These are phyloP conservation scores for Xylaria castorea DNA, from an alignment of 495 filamentous ascomycete genomes.

Conservation along the genomic window DNA sequence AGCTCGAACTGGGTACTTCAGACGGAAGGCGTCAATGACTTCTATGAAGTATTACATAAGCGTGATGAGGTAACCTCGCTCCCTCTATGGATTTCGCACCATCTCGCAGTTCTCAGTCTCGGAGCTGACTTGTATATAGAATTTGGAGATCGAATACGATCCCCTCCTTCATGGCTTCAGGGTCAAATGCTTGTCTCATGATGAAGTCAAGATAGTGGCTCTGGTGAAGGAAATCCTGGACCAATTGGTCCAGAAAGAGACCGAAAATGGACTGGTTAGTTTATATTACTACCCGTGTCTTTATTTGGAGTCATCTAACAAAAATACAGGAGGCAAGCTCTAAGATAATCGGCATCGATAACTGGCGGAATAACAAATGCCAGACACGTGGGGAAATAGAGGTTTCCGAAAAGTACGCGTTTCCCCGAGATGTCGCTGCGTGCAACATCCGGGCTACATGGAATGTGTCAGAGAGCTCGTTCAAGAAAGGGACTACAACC, in stretches of 20 bases:
- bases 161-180: slow-evolving; percentile 35
- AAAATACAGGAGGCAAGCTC: neutral
- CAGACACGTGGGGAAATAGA: neutral
- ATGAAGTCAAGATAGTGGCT: slow-evolving; percentile 33
- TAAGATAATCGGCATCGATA: neutral
- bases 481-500: slow-evolving; percentile 12
- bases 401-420: slow-evolving; percentile 4
- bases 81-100: neutral
- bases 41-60: slow-evolving; percentile 32
- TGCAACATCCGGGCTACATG: slow-evolving; percentile 20
- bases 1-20: slow-evolving; percentile 43
- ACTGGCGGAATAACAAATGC: slow-evolving; percentile 1
- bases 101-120: neutral
- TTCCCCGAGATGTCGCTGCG: slow-evolving; percentile 29
- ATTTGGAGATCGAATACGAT: slow-evolving; percentile 40
- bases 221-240: slow-evolving; percentile 32
- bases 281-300: neutral
- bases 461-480: slow-evolving; percentile 27
- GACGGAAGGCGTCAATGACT: slow-evolving; percentile 38
- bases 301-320: neutral
- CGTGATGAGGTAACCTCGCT: slow-evolving; percentile 32
- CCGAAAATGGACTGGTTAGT: slow-evolving; percentile 35
- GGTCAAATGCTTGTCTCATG: slow-evolving; percentile 39
- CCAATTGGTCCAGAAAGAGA: slow-evolving; percentile 30
- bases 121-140: slow-evolving; percentile 33